Percentiles rank a stretch among this genome's conserved stretches.
phyloP scores from a whole-genome alignment of 495 filamentous ascomycete species.

The Aspergillus heteromorphus region DNA sequence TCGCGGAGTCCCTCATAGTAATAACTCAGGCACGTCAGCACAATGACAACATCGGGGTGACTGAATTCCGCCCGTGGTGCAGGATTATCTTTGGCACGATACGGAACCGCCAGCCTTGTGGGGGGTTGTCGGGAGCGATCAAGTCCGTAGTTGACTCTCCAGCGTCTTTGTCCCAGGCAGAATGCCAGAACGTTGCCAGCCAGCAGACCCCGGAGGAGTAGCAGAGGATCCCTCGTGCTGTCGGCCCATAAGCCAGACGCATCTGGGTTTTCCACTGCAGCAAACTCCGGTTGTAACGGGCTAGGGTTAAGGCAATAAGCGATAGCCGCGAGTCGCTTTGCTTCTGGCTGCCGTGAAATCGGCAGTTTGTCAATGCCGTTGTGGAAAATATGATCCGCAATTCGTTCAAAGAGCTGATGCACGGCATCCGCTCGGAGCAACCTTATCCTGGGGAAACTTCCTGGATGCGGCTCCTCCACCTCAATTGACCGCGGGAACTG shows the following conservation, averaged over 20 bases:
- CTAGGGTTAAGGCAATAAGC: background rate
- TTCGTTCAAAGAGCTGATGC: background rate
- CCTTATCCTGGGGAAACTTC: background rate
- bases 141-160: conserved; percentile 44
- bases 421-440: background rate
- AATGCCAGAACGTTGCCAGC: conserved; percentile 52
- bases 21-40: conserved; percentile 63
- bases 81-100: conserved; percentile 62
- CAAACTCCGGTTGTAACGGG: background rate
- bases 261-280: too few relatives aligned
- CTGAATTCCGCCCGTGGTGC: conserved; percentile 63
- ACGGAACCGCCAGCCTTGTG: conserved; percentile 58
- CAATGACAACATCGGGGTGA: conserved; percentile 64
- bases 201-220: conserved; percentile 58
- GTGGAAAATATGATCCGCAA: background rate
- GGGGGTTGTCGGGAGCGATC: conserved; percentile 18
- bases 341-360: background rate
- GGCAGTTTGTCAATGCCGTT: background rate
- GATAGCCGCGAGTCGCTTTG: background rate
- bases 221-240: conserved; percentile 27
- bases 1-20: conserved; percentile 60
- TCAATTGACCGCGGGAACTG: background rate
- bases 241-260: too few relatives aligned
- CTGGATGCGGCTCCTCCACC: background rate
- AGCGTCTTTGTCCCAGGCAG: conserved; percentile 54